These are phyloP conservation scores for Psilocybe subaeruginosa DNA, from an alignment of 768 basidiomycete genomes.

Conservation along the genomic window DNA sequence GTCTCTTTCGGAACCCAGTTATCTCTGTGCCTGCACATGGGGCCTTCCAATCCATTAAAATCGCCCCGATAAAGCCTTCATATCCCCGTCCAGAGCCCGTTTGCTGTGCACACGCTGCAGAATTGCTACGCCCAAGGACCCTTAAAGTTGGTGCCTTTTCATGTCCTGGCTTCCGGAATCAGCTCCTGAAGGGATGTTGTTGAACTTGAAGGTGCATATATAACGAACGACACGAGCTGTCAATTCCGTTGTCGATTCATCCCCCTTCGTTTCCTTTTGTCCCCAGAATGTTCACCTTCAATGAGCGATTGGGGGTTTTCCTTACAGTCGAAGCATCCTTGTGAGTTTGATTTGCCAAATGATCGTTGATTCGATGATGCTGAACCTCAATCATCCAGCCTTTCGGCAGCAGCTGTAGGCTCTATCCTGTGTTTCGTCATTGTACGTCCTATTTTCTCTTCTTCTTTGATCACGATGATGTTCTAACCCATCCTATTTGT, in stretches of 20 bases:
- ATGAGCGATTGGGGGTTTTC: conserved; percentile 27
- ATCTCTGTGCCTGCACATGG: not conserved
- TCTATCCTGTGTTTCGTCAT: conserved; percentile 27
- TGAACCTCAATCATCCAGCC: conserved; percentile 5
- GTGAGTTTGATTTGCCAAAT: conserved; percentile 9
- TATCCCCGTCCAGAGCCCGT: not conserved
- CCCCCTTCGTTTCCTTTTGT: not conserved
- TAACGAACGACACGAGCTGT: too few species aligned
- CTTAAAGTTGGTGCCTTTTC: not conserved
- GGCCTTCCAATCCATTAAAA: not conserved
- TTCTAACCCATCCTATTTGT: not conserved
- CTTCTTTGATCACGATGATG: not conserved
- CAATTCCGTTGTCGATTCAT: not conserved
- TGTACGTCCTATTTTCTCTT: conserved; percentile 15
- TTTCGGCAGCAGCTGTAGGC: conserved; percentile 23
- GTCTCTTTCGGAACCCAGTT: not conserved
- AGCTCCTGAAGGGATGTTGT: too few species aligned
- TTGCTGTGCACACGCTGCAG: not conserved
- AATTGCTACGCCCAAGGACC: not conserved
- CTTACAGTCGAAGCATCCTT: conserved; percentile 23
- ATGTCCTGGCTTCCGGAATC: too few species aligned
- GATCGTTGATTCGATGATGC: not conserved
- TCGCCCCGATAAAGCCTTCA: not conserved
- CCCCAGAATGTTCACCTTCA: conserved; percentile 23
- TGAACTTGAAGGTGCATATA: too few species aligned